phyloP scores from a whole-genome alignment of 371 early-diverging fungal genomes.

The Conidiobolus incongruus region DNA sequence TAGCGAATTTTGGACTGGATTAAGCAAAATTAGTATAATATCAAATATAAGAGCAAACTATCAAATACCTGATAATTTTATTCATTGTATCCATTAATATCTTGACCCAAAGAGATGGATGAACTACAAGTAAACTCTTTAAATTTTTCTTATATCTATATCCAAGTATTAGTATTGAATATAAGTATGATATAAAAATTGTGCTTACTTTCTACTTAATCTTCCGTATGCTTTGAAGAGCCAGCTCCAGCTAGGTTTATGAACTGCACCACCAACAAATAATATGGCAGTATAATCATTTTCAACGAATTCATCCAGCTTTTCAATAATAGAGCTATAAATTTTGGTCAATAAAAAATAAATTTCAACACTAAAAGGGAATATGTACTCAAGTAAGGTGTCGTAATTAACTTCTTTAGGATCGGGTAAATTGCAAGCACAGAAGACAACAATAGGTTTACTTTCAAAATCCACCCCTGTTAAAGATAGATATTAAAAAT shows the following conservation, averaged over 20 bases:
- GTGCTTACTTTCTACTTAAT: slow-evolving; percentile 37
- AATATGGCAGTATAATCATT: slow-evolving; percentile 67
- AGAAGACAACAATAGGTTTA: slow-evolving; percentile 54
- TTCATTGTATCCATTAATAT: slow-evolving; percentile 42
- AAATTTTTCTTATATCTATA: slow-evolving; percentile 77
- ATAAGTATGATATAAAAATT: neutral
- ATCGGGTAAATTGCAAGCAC: slow-evolving; percentile 59
- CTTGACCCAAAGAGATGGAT: slow-evolving; percentile 46
- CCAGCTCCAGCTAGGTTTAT: slow-evolving; percentile 70
- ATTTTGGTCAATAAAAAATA: too few species aligned
- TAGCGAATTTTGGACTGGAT: slow-evolving; percentile 69
- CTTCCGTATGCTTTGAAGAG: slow-evolving; percentile 56
- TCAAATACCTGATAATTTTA: slow-evolving; percentile 45
- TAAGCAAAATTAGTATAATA: too few species aligned
- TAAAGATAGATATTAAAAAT: too few species aligned
- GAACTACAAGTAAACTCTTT: slow-evolving; percentile 72
- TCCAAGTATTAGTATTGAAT: neutral
- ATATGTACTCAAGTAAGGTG: slow-evolving; percentile 46
- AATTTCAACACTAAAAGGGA: too few species aligned
- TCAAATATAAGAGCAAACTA: too few species aligned
- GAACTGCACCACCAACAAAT: slow-evolving; percentile 55
- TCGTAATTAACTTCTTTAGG: slow-evolving; percentile 57
- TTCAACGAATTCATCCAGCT: slow-evolving; percentile 51
- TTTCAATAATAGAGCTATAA: slow-evolving; percentile 15
- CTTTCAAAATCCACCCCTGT: slow-evolving; percentile 69